phyloP scores from a whole-genome alignment of 371 early-diverging fungal species.

The Apophysomyces elegans region DNA sequence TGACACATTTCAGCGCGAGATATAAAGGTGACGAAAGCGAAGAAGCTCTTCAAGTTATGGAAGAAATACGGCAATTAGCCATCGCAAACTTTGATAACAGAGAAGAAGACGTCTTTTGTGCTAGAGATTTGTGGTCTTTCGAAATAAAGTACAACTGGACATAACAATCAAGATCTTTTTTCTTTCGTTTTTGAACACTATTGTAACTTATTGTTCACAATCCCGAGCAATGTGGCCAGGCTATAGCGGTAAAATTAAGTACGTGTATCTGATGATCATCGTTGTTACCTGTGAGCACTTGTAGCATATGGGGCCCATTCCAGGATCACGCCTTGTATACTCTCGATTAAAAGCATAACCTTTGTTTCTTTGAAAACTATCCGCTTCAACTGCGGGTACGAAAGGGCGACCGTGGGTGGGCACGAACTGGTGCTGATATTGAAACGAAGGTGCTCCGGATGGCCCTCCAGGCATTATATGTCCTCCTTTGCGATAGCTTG shows the following conservation, averaged over 20 bases:
- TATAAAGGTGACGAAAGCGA: conserved; percentile 54
- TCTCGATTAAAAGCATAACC: conserved; percentile 7
- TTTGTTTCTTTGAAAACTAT: conserved; percentile 6
- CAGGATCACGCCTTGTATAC: background rate
- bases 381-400: background rate
- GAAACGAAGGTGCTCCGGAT: background rate
- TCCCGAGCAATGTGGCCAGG: conserved; percentile 22
- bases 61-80: conserved; percentile 55
- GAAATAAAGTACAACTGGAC: conserved; percentile 29
- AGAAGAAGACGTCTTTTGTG: conserved; percentile 43
- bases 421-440: background rate
- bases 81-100: conserved; percentile 34
- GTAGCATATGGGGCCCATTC: conserved; percentile 11
- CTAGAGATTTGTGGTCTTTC: conserved; percentile 50
- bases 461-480: background rate
- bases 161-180: background rate
- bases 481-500: conserved; percentile 4
- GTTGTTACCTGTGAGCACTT: conserved; percentile 22
- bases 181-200: background rate
- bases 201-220: background rate
- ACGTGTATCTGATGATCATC: background rate
- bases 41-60: conserved; percentile 54
- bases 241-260: background rate
- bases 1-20: conserved; percentile 66
- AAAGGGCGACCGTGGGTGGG: background rate